Evolutionary conservation across 1,284 basidiomycete genomes (phyloP), one percentile per base, ranked within the genome.

Genomic region (Hypsizygus ulmarius): DNA sequence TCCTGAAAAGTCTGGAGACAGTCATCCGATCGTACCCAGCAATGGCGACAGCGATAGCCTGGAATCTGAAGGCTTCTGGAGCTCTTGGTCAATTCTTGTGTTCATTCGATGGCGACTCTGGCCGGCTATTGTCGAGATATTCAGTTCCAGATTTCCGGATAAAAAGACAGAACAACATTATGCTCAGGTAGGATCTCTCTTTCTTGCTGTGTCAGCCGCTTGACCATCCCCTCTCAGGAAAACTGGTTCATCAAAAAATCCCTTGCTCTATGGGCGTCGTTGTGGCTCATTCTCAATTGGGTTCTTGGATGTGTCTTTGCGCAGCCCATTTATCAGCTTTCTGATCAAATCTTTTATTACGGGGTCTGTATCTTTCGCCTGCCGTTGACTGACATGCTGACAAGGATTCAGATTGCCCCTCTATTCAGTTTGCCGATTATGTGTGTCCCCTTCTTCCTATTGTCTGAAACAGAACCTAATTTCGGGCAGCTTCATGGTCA

Each of bases 261-360:
- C 0, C 67, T 87, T 34, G 83, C 83, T 8, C 54, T 86, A 12
- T 85, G 81, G 74, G 82, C 83, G 3, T 71, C 81, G 8, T 51
- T 79, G 4, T 90, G 86, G 71, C 71, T 87, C 43, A 69, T 89
- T 49, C 56, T 81, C 33, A 90, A 85, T 58, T 91, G 89, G 88
- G 69, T 78, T 14, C 71, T 89, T 33, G 79, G 77, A 1, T 69
- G 73, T 28, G 69, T 71, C 6, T 79, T 86, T 52, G 66, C 77
- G 3, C 52, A 57, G 32, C 78, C 82, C 7, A 60, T 78, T 15
- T 81, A 86, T 60, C 73, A 81, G 54, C 72, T 79, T 25, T 88
- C 75, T 21, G 87, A 90, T 63, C 72, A 81, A 55, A 71, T 81
- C 14, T 87, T 82, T 63, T 73, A 81, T 53, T 89, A 79, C 59